Evolutionary conservation across 2,329 filamentous ascomycete species (phyloP).

Genomic region (Penicillium janthinellum): DNA sequence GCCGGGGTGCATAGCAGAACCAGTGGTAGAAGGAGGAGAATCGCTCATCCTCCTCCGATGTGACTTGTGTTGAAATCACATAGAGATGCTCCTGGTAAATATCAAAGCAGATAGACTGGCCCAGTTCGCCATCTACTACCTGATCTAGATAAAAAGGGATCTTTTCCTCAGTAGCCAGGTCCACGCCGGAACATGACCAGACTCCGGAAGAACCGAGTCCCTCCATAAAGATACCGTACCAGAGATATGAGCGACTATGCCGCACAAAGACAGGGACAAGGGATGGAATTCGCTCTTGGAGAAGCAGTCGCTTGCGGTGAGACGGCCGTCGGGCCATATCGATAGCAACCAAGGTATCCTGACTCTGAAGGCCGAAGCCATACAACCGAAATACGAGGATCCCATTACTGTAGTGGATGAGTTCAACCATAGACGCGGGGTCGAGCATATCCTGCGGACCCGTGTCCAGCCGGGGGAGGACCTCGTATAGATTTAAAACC

Average conservation of each 20-base stretch:
- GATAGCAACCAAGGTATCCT: slow-evolving; percentile 57
- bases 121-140: slow-evolving; percentile 54
- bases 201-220: slow-evolving; percentile 57
- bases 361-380: slow-evolving; percentile 43
- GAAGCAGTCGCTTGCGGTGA: slow-evolving; percentile 43
- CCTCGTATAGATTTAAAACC: slow-evolving; percentile 57
- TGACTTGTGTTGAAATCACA: slow-evolving; percentile 66
- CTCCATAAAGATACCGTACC: slow-evolving; percentile 66
- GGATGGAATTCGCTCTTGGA: slow-evolving; percentile 47
- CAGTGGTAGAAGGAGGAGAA: slow-evolving; percentile 71
- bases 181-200: slow-evolving; percentile 63
- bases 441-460: slow-evolving; percentile 31
- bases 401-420: slow-evolving; percentile 60
- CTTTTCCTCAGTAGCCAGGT: slow-evolving; percentile 48
- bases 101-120: slow-evolving; percentile 70
- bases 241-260: slow-evolving; percentile 63
- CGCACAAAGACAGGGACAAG: slow-evolving; percentile 66
- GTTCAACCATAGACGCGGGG: slow-evolving; percentile 50
- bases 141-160: slow-evolving; percentile 26
- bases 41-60: slow-evolving; percentile 63
- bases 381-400: slow-evolving; percentile 62
- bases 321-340: slow-evolving; percentile 37
- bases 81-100: slow-evolving; percentile 69
- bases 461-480: slow-evolving; percentile 37
- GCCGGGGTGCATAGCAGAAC: slow-evolving; percentile 60